Conservation (phyloP, 2,329 filamentous ascomycete genomes). For the Beauveria bassiana region DNA sequence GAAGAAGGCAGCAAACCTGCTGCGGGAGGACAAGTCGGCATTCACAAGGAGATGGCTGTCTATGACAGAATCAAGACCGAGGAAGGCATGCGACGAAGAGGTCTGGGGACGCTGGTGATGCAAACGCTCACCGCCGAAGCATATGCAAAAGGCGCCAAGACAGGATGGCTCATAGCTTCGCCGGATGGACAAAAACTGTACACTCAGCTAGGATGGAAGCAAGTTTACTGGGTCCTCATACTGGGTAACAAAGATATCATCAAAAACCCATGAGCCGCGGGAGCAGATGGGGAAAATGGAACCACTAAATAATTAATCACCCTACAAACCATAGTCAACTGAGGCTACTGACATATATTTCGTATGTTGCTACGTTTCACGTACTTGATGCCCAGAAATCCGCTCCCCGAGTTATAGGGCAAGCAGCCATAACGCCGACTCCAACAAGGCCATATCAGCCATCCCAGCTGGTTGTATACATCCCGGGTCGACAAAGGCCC, state of each 20-base stretch:
- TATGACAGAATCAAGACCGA: slow-evolving; percentile 9
- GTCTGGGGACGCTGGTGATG: slow-evolving; percentile 6
- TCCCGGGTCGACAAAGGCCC: too few species aligned
- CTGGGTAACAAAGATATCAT: background rate
- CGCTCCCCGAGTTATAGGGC: too few species aligned
- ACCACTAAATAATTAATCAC: background rate
- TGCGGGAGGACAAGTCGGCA: background rate
- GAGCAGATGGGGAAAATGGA: background rate
- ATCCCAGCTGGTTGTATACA: too few species aligned
- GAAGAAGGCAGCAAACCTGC: background rate
- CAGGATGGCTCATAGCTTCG: slow-evolving; percentile 6
- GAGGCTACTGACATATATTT: too few species aligned
- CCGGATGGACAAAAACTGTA: slow-evolving; percentile 1
- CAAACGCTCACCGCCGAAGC: background rate
- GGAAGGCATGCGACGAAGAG: slow-evolving; percentile 3
- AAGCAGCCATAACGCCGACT: too few species aligned
- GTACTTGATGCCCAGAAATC: too few species aligned
- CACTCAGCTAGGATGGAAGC: slow-evolving; percentile 16
- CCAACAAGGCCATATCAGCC: too few species aligned
- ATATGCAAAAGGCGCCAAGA: background rate
- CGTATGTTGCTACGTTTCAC: too few species aligned
- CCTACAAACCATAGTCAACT: too few species aligned
- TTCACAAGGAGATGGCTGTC: slow-evolving; percentile 1
- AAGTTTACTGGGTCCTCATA: background rate
- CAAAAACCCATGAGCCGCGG: background rate